These are phyloP conservation scores for Xylaria acuta DNA, from an alignment of 495 filamentous ascomycete species.

Conservation along the genomic window DNA sequence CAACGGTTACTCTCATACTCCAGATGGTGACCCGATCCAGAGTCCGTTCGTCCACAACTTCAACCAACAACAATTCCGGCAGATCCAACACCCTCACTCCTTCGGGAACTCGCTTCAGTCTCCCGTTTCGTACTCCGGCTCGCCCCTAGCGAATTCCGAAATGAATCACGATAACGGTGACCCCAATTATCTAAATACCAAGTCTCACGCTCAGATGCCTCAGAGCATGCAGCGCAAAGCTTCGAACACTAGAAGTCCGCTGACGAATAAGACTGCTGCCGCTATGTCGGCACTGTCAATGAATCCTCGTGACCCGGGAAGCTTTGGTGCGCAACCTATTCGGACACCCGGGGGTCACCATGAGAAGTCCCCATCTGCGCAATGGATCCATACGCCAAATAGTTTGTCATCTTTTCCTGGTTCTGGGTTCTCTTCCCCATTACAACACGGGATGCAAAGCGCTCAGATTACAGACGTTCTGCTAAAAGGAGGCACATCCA, in stretches of 20 bases:
- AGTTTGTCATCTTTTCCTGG: slow-evolving; percentile 81
- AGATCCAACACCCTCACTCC: slow-evolving; percentile 64
- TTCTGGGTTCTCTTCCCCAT: slow-evolving; percentile 78
- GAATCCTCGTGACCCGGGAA: slow-evolving; percentile 46
- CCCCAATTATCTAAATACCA: slow-evolving; percentile 61
- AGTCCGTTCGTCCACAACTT: slow-evolving; percentile 85
- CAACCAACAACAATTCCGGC: slow-evolving; percentile 71
- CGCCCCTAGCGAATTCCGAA: slow-evolving; percentile 60
- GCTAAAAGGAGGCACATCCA: slow-evolving; percentile 60
- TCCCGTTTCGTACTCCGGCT: slow-evolving; percentile 56
- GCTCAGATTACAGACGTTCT: slow-evolving; percentile 58
- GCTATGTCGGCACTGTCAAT: slow-evolving; percentile 48
- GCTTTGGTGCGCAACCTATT: slow-evolving; percentile 78
- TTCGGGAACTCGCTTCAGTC: slow-evolving; percentile 59
- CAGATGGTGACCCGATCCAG: slow-evolving; percentile 84
- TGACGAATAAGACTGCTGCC: slow-evolving; percentile 74
- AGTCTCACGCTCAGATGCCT: slow-evolving; percentile 59
- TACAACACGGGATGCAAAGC: slow-evolving; percentile 54
- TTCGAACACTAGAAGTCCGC: slow-evolving; percentile 74
- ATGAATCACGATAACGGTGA: slow-evolving; percentile 61
- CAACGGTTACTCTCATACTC: slow-evolving; percentile 83
- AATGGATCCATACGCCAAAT: slow-evolving; percentile 78
- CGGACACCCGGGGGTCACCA: slow-evolving; percentile 69
- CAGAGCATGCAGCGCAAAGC: slow-evolving; percentile 71
- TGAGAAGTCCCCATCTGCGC: slow-evolving; percentile 80